Percentiles rank a stretch among this genome's conserved stretches.
Conservation (phyloP, 371 early-diverging fungal species). For the Rhizopus delemar region DNA sequence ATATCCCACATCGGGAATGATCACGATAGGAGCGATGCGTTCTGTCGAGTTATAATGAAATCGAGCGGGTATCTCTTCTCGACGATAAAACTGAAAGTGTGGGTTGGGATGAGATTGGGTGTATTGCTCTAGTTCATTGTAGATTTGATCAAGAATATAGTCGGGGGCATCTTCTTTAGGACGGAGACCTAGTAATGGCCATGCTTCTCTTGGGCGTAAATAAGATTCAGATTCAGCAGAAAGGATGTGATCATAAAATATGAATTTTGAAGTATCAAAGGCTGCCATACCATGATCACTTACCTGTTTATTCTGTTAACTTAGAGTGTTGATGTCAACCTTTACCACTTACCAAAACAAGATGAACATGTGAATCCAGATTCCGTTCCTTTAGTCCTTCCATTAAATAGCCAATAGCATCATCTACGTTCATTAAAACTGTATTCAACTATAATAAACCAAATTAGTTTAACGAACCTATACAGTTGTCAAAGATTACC, state of each 20-base stretch:
- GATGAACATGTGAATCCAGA: slow-evolving; percentile 66
- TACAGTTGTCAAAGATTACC: slow-evolving; percentile 16
- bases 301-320: slow-evolving; percentile 21
- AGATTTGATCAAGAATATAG: slow-evolving; percentile 27
- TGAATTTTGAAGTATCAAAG: slow-evolving; percentile 42
- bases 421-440: slow-evolving; percentile 66
- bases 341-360: slow-evolving; percentile 66
- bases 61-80: slow-evolving; percentile 62
- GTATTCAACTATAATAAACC: slow-evolving; percentile 48
- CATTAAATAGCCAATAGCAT: slow-evolving; percentile 62
- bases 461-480: background rate
- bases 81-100: slow-evolving; percentile 62
- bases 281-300: slow-evolving; percentile 93
- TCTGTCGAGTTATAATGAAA: slow-evolving; percentile 61
- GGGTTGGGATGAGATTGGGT: slow-evolving; percentile 36
- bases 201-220: slow-evolving; percentile 33
- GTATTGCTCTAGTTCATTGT: slow-evolving; percentile 42
- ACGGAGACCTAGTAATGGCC: slow-evolving; percentile 48
- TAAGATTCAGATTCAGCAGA: slow-evolving; percentile 25
- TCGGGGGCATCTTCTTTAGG: slow-evolving; percentile 48
- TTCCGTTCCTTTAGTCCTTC: slow-evolving; percentile 55
- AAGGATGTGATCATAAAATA: slow-evolving; percentile 74
- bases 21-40: slow-evolving; percentile 74
- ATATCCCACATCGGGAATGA: slow-evolving; percentile 69
- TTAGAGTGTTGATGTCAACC: no score